These are phyloP conservation scores for Neurospora sublineolata DNA, from an alignment of 495 filamentous ascomycete species.

Conservation along the genomic window DNA sequence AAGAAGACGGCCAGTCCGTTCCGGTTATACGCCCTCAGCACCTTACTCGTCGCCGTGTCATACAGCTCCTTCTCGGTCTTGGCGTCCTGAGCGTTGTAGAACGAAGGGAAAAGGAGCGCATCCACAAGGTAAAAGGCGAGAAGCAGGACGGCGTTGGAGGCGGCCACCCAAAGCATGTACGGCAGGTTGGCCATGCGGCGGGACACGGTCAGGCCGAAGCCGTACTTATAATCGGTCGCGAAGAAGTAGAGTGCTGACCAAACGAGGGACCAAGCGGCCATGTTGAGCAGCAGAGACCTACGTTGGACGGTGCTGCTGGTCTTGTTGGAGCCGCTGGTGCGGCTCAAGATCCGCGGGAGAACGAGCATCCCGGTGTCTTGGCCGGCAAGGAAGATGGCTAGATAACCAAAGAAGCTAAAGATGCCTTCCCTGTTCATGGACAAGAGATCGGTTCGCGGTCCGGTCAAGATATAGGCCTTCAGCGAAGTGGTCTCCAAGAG, in stretches of 20 bases:
- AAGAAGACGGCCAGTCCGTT: slow-evolving; percentile 84
- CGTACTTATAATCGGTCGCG: slow-evolving; percentile 54
- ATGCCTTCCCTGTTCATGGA: slow-evolving; percentile 89
- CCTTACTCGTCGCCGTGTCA: slow-evolving; percentile 56
- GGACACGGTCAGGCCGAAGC: slow-evolving; percentile 64
- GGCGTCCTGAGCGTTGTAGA: slow-evolving; percentile 43
- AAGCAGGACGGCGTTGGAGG: slow-evolving; percentile 77
- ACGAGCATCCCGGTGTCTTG: slow-evolving; percentile 70
- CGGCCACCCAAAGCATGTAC: slow-evolving; percentile 81
- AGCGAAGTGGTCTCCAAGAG: slow-evolving; percentile 65
- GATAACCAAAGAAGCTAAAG: slow-evolving; percentile 85
- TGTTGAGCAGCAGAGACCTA: slow-evolving; percentile 45
- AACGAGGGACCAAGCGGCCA: slow-evolving; percentile 47
- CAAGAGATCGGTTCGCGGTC: slow-evolving; percentile 61
- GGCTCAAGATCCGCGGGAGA: slow-evolving; percentile 48
- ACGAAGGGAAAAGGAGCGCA: slow-evolving; percentile 58
- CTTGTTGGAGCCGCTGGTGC: slow-evolving; percentile 20
- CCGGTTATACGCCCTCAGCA: slow-evolving; percentile 74
- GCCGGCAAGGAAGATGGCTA: slow-evolving; percentile 88
- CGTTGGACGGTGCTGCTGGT: slow-evolving; percentile 21
- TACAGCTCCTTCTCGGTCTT: slow-evolving; percentile 48
- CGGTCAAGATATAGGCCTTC: slow-evolving; percentile 75
- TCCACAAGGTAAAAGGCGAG: slow-evolving; percentile 68
- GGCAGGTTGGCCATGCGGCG: slow-evolving; percentile 86
- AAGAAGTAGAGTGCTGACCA: slow-evolving; percentile 60